phyloP scores from a whole-genome alignment of 371 early-diverging fungal genomes.

The Mucor plumbeus region DNA sequence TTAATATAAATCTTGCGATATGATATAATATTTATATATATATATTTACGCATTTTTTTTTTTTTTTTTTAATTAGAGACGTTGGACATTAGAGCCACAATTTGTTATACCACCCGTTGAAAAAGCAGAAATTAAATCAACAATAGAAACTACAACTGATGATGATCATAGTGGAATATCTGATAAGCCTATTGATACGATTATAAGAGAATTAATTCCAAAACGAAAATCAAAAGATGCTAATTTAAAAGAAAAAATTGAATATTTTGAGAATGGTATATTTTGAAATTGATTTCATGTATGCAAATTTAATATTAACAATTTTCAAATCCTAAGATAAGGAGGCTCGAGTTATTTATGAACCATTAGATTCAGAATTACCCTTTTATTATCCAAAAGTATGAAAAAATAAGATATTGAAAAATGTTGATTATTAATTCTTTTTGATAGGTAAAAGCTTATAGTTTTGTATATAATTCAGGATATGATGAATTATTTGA shows the following conservation, averaged over 20 bases:
- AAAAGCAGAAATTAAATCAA: constrained; percentile 56
- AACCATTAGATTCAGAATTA: constrained; percentile 33
- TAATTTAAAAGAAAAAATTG: constrained; percentile 45
- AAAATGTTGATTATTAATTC: neutral
- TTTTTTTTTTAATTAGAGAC: too few species aligned
- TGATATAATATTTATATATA: neutral
- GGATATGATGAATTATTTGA: constrained; percentile 3
- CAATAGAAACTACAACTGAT: neutral
- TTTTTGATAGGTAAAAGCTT: constrained; percentile 41
- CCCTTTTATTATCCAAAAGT: constrained; percentile 83
- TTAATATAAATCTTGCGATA: neutral
- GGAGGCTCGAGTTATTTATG: constrained; percentile 32
- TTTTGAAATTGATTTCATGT: neutral
- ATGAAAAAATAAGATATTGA: constrained; percentile 16
- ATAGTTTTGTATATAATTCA: constrained; percentile 43
- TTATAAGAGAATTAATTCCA: constrained; percentile 59
- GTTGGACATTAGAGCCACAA: constrained; percentile 74
- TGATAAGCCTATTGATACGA: constrained; percentile 18
- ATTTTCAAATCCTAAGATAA: constrained; percentile 3
- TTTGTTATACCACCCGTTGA: constrained; percentile 74
- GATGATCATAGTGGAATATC: constrained; percentile 1
- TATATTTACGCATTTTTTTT: too few species aligned
- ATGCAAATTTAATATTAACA: neutral
- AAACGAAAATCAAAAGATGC: constrained; percentile 69
- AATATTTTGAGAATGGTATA: constrained; percentile 39